phyloP scores from a whole-genome alignment of 2,329 filamentous ascomycete species.

The Penicillium sp. region DNA sequence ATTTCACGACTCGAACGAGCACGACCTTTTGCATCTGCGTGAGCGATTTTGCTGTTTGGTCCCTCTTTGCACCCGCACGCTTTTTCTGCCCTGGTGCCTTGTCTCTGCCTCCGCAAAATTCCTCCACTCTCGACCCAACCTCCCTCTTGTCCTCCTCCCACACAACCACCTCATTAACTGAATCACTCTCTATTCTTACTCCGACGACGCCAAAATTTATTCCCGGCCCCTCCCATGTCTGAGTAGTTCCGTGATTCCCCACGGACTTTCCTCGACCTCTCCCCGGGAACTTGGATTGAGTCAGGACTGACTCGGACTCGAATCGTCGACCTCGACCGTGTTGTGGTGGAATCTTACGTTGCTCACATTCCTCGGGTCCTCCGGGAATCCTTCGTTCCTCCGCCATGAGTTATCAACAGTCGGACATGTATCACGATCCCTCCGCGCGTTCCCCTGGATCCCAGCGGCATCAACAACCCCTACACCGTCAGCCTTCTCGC shows the following conservation, averaged over 20 bases:
- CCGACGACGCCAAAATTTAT: not conserved
- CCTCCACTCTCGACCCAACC: not conserved
- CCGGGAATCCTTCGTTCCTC: slow-evolving; percentile 27
- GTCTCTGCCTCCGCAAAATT: slow-evolving; percentile 14
- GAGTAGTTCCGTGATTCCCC: slow-evolving; percentile 29
- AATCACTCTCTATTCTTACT: not conserved
- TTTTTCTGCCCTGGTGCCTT: slow-evolving; percentile 14
- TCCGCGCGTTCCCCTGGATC: slow-evolving; percentile 73
- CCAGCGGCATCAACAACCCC: slow-evolving; percentile 65
- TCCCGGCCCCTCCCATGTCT: slow-evolving; percentile 33
- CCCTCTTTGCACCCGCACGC: slow-evolving; percentile 8
- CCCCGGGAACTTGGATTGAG: not conserved
- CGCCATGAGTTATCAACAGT: slow-evolving; percentile 43
- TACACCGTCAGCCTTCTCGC: slow-evolving; percentile 72
- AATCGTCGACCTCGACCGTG: slow-evolving; percentile 4
- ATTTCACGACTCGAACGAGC: slow-evolving; percentile 21
- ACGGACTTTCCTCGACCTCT: slow-evolving; percentile 22
- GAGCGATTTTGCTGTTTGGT: slow-evolving; percentile 15
- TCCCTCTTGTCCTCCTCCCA: not conserved
- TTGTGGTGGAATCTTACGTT: slow-evolving; percentile 33
- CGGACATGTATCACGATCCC: slow-evolving; percentile 65
- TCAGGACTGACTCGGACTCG: not conserved
- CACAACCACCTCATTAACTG: not conserved
- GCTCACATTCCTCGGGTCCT: slow-evolving; percentile 34
- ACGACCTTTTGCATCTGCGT: slow-evolving; percentile 22